These are phyloP conservation scores for Xylariales sp. DNA, from an alignment of 2,329 filamentous ascomycete genomes.

Conservation along the genomic window DNA sequence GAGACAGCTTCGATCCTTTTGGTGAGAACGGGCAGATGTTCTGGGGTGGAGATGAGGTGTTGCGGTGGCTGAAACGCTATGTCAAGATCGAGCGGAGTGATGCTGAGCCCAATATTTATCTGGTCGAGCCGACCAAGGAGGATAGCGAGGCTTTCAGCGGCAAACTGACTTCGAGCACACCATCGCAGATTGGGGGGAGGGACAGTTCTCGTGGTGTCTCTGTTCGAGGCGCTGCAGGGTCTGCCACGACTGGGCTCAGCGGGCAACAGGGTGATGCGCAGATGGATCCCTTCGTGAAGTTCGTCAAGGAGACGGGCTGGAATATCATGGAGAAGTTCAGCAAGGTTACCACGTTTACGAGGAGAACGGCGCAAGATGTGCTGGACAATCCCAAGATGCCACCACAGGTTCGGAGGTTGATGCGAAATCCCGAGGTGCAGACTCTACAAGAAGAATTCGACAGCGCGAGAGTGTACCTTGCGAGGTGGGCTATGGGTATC, in stretches of 20 bases:
- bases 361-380: slow-evolving; percentile 85
- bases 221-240: slow-evolving; percentile 31
- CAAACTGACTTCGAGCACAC: slow-evolving; percentile 46
- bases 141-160: slow-evolving; percentile 78
- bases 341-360: slow-evolving; percentile 93
- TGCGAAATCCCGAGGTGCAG: slow-evolving; percentile 91
- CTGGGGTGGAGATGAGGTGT: slow-evolving; percentile 94
- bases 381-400: slow-evolving; percentile 88
- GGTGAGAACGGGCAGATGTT: slow-evolving; percentile 81
- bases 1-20: slow-evolving; percentile 87
- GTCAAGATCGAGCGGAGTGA: slow-evolving; percentile 76
- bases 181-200: slow-evolving; percentile 37
- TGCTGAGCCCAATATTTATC: slow-evolving; percentile 84
- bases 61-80: slow-evolving; percentile 86
- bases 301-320: slow-evolving; percentile 92
- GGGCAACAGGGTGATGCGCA: slow-evolving; percentile 53
- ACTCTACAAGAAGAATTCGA: slow-evolving; percentile 96
- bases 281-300: slow-evolving; percentile 92
- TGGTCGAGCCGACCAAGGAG: slow-evolving; percentile 81
- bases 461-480: slow-evolving; percentile 88
- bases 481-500: slow-evolving; percentile 97
- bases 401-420: slow-evolving; percentile 76
- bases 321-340: slow-evolving; percentile 95
- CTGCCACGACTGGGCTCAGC: slow-evolving; percentile 32
- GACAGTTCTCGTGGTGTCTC: slow-evolving; percentile 29